Base-by-base conservation (phyloP, 2,329 filamentous ascomycete genomes). In the Exophiala viscosa region DNA sequence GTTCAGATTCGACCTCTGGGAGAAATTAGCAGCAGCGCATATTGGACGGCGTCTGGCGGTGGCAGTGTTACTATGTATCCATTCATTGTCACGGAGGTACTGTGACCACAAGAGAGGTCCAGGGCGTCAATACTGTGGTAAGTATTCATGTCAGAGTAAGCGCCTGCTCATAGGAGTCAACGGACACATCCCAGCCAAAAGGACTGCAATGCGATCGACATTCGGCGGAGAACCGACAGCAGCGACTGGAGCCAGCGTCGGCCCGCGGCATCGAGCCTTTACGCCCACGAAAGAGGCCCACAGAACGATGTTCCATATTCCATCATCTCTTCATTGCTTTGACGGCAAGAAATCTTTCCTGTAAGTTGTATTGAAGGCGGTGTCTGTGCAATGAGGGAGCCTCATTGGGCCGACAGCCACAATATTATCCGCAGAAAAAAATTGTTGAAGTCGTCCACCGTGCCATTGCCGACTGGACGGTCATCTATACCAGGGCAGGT, bases 221-320 rank as follows among this genome's bases (percentile, higher is more conserved):
- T 7, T 10, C 31, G 20, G 46, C 20, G 38, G 45, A 48, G 35
- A 28, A 9, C 28, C 36, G 31, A 4, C 23, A 41, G 28, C 15
- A 42, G 8, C n/a, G 23, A 28, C 23, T 28, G 20, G 36, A 42
- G 46, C 46, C 20, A 48, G 46, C 38, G 31, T 31, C 46, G 46
- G 46, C 5, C 46, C 46, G 46, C 38, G 35, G 28, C 46, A 31
- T n/a, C 20, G n/a, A 35, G 10, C n/a, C 13, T 6, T 32, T 9
- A 18, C 14, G n/a, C 31, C 5, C 42, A 33, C 5, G 13, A 2
- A 3, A 13, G 17, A 20, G 23, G 17, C 13, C 28, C 14, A 5
- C 40, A 43, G 17, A 11, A 36, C 23, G 5, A 28, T 40, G 39
- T 41, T 18, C 39, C 11, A 18, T 18, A 15, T 18, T 20, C 17